A percentile compares a stretch with the other conserved stretches of the same genome.
Conservation (phyloP, 2,329 filamentous ascomycete genomes). For the Ophiostoma sp. region DNA sequence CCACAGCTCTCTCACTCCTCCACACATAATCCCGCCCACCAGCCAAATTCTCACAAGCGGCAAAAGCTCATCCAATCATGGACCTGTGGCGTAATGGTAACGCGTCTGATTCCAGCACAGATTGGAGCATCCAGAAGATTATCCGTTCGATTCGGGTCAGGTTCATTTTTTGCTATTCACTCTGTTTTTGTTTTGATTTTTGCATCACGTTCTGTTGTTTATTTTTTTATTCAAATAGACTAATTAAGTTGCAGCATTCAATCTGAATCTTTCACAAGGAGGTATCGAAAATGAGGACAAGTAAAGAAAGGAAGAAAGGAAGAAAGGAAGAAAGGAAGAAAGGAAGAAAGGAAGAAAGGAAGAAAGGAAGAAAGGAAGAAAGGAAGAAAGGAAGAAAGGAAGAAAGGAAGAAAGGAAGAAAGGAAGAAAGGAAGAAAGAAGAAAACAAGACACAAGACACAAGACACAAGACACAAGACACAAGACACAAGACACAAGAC, state of each 20-base stretch:
- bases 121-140: conserved; percentile 16
- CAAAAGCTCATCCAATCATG: not conserved
- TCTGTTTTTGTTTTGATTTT: not conserved
- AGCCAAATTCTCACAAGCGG: not conserved
- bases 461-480: no score
- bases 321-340: conserved; percentile 3
- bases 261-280: not conserved
- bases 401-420: no score
- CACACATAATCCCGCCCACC: not conserved
- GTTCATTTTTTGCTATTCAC: conserved; percentile 1
- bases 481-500: no score
- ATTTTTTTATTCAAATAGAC: not conserved
- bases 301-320: not conserved
- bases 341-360: no score
- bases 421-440: no score
- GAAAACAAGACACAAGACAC: no score
- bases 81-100: conserved; percentile 17
- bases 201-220: not conserved
- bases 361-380: no score
- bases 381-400: no score
- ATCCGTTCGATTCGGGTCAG: conserved; percentile 16
- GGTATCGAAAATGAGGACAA: not conserved
- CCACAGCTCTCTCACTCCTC: not conserved
- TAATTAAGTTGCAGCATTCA: not conserved
- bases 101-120: conserved; percentile 15